Evolutionary conservation across 2,329 filamentous ascomycete genomes (phyloP), one percentile per base, ranked within the genome.

Genomic region (Monilinia fructicola): DNA sequence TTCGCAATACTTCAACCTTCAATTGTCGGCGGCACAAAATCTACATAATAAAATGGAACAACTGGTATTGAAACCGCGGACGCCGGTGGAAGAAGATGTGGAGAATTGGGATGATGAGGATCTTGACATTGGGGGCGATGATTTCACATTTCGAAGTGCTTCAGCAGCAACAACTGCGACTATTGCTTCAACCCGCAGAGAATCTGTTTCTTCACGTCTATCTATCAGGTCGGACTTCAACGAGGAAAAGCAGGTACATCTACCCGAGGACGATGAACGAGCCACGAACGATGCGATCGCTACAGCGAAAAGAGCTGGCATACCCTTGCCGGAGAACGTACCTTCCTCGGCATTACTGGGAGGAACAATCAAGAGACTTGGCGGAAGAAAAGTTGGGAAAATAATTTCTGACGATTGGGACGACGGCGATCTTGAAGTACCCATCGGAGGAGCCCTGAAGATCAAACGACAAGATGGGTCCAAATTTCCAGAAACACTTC

Each of bases 301-400:
- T 31, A 91, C 92, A 9, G 94, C 93, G 44, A 90, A 92, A 74
- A 89, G 88, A 76, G 93, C 93, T 35, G 95, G 95, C 72, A 97
- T 99, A 70, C 94, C 95, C 9, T 87, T 98, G 66, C 95, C 95
- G 38, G 82, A 86, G 62, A 93, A 93, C 76, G 87, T 98, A 42
- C 93, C 94, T 1, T 87, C 91, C 40, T 97, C 94, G 26, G 95
- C 95, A 40, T 82, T 99, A 53, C 86, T 95, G 77, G 94, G 94
- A 64, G 95, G 95, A 63, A 94, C 93, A 12, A 98, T 98, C 76
- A 96, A 96, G 80, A 85, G 93, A 72, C 83, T 98, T 44, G 93
- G 93, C 60, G 87, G 87, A 67, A 85, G 87, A 71, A 92, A 89
- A 74, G 83, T 90, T 26, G 89, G 87, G 74, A 90, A 86, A 74